Percentiles rank a stretch among this genome's conserved stretches.
phyloP scores from a whole-genome alignment of 176 grass and related monocot genomes.

The Triticum monococcum region DNA sequence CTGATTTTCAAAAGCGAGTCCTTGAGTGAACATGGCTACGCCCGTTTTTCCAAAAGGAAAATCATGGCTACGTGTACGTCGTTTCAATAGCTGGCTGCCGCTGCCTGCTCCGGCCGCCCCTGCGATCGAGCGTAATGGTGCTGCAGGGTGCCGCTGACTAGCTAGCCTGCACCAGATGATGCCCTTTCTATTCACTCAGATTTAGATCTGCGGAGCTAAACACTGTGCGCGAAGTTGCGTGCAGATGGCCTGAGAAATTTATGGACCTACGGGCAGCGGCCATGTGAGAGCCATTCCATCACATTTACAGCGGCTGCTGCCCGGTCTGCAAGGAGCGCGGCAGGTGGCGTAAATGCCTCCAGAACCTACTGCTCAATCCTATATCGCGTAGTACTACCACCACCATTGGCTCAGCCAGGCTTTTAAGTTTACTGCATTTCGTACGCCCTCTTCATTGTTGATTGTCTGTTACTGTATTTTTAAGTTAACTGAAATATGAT shows the following conservation, averaged over 20 bases:
- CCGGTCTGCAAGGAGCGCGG: slow-evolving; percentile 15
- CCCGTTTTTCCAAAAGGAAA: background rate
- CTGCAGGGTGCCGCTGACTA: background rate
- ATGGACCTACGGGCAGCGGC: slow-evolving; percentile 23
- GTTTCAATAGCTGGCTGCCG: background rate
- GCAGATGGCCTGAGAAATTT: background rate
- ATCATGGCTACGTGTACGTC: background rate
- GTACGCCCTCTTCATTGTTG: background rate
- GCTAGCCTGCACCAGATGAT: background rate
- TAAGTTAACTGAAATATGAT: too few species aligned
- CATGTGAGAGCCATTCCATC: slow-evolving; percentile 33
- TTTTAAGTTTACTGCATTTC: background rate
- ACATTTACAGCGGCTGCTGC: slow-evolving; percentile 35
- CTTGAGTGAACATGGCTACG: background rate
- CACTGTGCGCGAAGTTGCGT: background rate
- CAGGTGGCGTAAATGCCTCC: slow-evolving; percentile 28
- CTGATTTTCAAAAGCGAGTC: background rate
- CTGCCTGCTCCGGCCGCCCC: slow-evolving; percentile 5
- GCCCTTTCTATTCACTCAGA: background rate
- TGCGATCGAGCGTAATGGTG: slow-evolving; percentile 18
- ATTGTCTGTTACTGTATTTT: too few species aligned
- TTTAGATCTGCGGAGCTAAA: slow-evolving; percentile 15
- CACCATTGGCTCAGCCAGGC: background rate
- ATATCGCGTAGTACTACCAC: background rate
- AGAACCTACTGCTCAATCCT: background rate